Percentiles rank a stretch among this genome's conserved stretches.
Conservation (phyloP, 2,329 filamentous ascomycete genomes). For the Biscogniauxia mediterranea region DNA sequence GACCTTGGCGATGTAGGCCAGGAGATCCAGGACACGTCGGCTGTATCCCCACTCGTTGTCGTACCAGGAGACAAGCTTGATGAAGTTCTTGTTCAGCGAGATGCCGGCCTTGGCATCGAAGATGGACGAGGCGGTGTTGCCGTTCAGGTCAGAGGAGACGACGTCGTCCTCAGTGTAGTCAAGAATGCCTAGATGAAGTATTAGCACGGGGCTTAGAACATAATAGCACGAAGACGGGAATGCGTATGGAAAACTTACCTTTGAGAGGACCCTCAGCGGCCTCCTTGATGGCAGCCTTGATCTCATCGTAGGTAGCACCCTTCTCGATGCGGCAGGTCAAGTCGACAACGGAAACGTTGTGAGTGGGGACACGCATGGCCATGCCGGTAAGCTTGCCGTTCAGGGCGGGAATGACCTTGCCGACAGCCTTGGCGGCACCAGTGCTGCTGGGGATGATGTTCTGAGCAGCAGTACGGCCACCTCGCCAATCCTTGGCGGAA, state of each 20-base stretch:
- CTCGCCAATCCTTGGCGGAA: constrained; percentile 98
- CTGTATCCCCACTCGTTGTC: constrained; percentile 99
- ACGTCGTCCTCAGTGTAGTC: constrained; percentile 96
- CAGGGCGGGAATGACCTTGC: constrained; percentile 96
- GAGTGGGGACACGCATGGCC: constrained; percentile 97
- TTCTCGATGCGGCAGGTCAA: constrained; percentile 94
- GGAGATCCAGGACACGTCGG: constrained; percentile 85
- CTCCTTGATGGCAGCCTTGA: constrained; percentile 89
- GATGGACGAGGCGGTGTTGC: constrained; percentile 92
- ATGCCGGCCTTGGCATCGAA: constrained; percentile 99
- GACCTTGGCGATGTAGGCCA: constrained; percentile 76
- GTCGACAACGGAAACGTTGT: constrained; percentile 99
- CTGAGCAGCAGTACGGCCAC: constrained; percentile 96
- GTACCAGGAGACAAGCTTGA: constrained; percentile 98
- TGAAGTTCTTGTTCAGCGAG: constrained; percentile 95
- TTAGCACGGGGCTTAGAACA: constrained; percentile 9
- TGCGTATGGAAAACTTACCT: constrained; percentile 55
- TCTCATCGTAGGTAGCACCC: constrained; percentile 80
- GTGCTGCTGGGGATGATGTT: constrained; percentile 99
- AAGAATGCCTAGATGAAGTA: constrained; percentile 65
- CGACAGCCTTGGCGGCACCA: constrained; percentile 99
- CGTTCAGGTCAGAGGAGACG: constrained; percentile 91
- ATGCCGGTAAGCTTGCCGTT: constrained; percentile 99
- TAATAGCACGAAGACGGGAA: not conserved
- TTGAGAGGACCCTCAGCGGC: constrained; percentile 81